Base-by-base conservation (phyloP, 805 yeast species). In the Schizosaccharomyces octosporus region DNA sequence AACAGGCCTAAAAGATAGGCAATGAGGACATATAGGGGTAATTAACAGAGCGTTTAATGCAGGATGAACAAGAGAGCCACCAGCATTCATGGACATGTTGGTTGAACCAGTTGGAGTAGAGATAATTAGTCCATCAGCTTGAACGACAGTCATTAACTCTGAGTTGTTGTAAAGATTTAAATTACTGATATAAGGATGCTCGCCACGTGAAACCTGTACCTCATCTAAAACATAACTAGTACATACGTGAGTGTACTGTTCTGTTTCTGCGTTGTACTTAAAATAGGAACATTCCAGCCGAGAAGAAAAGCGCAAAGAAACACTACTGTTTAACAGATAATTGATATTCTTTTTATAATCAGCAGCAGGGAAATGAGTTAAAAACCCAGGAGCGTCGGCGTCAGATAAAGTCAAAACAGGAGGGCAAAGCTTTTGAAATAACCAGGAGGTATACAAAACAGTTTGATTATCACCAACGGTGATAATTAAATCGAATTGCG, bases 381-480 rank as follows among this genome's bases (percentile, higher is more conserved):
- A 45, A 13, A 45, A 45, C 7, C 51, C 51, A 13, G 51, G 51
- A 24, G n/a, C 24, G n/a, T 45, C 51, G n/a, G 21, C 2, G 11
- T 45, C 51, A 0, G 66, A 66, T 71, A 88, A 90, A 21, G 94
- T 81, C 65, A 93, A 76, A 1, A 90, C 86, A 0, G 98, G 98
- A 0, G 98, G 98, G 1, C 89, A 96, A 59, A 79, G 78, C 62
- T 78, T 74, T 72, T 85, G 94, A 71, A 93, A 93, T 51, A 88
- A 74, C 63, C 90, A 63, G 6, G 64, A 61, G 5, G 65, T 62
- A 59, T 48, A 63, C 36, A 63, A 51, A 11, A 58, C 51, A 0
- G 98, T 93, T 7, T 98, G 97, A 69, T 93, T 98, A 19, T 98
- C 98, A 29, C 98, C 98, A 7, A 93, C 75, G 0, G 97, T 87